Evolutionary conservation across 192 early-diverging fungal species (phyloP), one percentile per base, ranked within the genome.

Genomic region (Backusella macrospora): DNA sequence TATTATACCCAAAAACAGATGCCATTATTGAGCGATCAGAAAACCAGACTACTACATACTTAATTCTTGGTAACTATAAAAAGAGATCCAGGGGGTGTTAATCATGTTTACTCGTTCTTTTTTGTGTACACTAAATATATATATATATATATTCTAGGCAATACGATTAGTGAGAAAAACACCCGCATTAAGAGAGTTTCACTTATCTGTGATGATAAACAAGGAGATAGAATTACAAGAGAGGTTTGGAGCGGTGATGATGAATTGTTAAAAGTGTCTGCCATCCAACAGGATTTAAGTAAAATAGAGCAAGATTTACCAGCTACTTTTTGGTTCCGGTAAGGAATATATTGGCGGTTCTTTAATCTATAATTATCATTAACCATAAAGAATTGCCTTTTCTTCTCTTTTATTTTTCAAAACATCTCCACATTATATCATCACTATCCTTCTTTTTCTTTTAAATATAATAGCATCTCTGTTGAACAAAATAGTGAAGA

Each of bases 51-150:
- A 62, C 49, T 23, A 66, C 38, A 5, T 71, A 71, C 40, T 52
- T 71, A 42, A 71, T 71, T 21, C 38, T 71, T 42, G 70, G 70
- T 71, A 71, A 71, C n/a, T 42, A 43, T 67, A 59, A 59, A 59
- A 59, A 59, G 67, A 46, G 67, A 45, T 18, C n/a, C 39, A 46
- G 13, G 44, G 44, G 67, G 15, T 26, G 67, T 39, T 59, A 2
- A 26, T 18, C 23, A 26, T 59, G 26, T 26, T 59, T 9, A 52
- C 49, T 26, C 18, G 6, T 18, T 52, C 18, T 9, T 52, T 18
- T 52, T 52, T 52, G 49, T 52, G 52, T 13, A 59, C 52, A 59
- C n/a, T 39, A 29, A 65, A 39, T 4, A 68, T 4, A 68, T 43
- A 10, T 46, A 64, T 3, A 34, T 34, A 34, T 34, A 34, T 34